Evolutionary conservation across 371 early-diverging fungal genomes (phyloP), one percentile per base, ranked within the genome.

Genomic region (Batkoa obscura): DNA sequence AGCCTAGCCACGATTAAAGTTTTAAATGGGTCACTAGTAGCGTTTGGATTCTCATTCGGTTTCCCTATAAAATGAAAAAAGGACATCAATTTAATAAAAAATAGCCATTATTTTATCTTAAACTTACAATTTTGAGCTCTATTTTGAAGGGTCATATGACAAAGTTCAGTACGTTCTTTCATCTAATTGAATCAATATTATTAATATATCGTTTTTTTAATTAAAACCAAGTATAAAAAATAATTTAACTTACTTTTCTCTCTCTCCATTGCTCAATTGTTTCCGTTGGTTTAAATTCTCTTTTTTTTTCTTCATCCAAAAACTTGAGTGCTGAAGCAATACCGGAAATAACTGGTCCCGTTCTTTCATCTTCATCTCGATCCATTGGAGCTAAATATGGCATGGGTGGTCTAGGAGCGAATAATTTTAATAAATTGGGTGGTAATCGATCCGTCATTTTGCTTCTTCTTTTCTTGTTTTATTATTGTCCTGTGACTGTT

Each of bases 391-490:
- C 67, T 5, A 75, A 60, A 62, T 77, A 74, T 17, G 72, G 68
- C 30, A 88, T 73, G 12, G 87, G 84, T 42, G 96, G 94, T 37
- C 96, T 80, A 36, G 96, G 94, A 4, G 86, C 86, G 69, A 95
- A 95, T 38, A 93, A 81, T 59, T 79, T 78, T 15, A 88, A 67
- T 43, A 95, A 73, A 65, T 90, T 80, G 9, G 89, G 87, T 50
- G 89, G 88, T 55, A 90, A 72, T 55, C 71, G 75, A 61, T 81
- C 79, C 10, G 83, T 83, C 84, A 86, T 85, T 53, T 30, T 41
- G 15, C n/a, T n/a, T n/a, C n/a, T n/a, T n/a, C n/a, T n/a, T n/a
- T n/a, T n/a, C n/a, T n/a, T n/a, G n/a, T n/a, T n/a, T n/a, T n/a
- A n/a, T n/a, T n/a, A n/a, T n/a, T n/a, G n/a, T n/a, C n/a, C n/a